phyloP scores from a whole-genome alignment of 2,329 filamentous ascomycete species.

The Tolypocladium tundrense region DNA sequence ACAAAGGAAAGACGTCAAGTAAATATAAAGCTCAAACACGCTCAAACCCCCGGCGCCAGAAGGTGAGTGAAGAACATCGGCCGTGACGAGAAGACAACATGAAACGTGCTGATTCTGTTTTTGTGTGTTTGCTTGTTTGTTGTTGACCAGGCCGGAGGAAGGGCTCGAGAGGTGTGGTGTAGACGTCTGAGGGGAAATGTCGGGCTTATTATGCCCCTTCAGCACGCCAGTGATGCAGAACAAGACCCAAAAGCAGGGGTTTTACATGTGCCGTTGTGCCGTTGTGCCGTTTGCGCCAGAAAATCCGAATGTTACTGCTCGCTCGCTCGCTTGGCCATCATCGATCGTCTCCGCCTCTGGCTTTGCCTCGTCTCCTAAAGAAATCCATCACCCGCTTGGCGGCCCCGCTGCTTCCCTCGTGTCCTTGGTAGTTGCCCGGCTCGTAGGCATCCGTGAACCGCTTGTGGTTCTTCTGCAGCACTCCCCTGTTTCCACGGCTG shows the following conservation, averaged over 20 bases:
- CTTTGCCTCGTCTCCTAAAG: conserved; percentile 79
- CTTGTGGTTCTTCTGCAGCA: conserved; percentile 77
- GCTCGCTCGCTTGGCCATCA: conserved; percentile 13
- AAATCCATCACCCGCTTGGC: conserved; percentile 97
- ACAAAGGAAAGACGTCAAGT: conserved; percentile 2
- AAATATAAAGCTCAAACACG: conserved; percentile 2
- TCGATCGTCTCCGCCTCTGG: conserved; percentile 50
- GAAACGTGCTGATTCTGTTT: not conserved
- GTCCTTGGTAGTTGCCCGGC: conserved; percentile 52
- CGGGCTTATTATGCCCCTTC: not conserved
- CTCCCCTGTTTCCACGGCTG: conserved; percentile 34
- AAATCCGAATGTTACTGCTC: not conserved
- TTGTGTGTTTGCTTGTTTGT: not conserved
- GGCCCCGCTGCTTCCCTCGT: conserved; percentile 75
- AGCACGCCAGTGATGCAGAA: not conserved
- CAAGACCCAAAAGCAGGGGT: not conserved
- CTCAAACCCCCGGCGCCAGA: not conserved
- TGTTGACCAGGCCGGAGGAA: not conserved
- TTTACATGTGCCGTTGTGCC: not conserved
- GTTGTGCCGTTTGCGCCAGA: not conserved
- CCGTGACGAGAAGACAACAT: not conserved
- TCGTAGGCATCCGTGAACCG: conserved; percentile 87
- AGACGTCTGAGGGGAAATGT: not conserved
- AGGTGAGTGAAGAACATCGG: not conserved
- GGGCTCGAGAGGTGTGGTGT: not conserved